phyloP scores from a whole-genome alignment of 768 basidiomycete species.

The Russula olivacea region DNA sequence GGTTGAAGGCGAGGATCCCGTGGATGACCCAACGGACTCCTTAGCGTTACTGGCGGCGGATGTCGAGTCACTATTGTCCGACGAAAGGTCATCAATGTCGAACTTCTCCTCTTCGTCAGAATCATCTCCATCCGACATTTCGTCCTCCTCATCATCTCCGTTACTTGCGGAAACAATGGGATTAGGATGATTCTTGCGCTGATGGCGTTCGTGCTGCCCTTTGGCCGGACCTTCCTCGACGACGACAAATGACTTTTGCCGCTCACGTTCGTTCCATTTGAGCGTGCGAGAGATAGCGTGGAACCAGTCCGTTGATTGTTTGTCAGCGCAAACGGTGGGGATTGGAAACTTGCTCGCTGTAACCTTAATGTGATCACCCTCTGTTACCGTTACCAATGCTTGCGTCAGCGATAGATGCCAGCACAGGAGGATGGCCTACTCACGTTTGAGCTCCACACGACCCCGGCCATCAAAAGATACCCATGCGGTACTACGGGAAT shows the following conservation, averaged over 20 bases:
- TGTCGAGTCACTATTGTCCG: conserved; percentile 15
- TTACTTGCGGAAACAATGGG: conserved; percentile 18
- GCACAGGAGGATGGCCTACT: conserved; percentile 29
- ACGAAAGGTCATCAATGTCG: conserved; percentile 84
- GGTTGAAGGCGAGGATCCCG: conserved; percentile 6
- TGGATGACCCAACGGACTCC: conserved; percentile 3
- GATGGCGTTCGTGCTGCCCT: conserved; percentile 17
- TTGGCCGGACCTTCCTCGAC: conserved; percentile 79
- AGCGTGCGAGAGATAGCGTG: conserved; percentile 91
- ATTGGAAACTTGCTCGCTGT: conserved; percentile 97
- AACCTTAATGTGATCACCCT: conserved; percentile 99
- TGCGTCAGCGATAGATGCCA: conserved; percentile 12
- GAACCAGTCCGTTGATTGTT: conserved; percentile 99
- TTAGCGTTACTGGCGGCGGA: neutral
- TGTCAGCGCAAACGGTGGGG: conserved; percentile 96
- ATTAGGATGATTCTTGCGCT: neutral
- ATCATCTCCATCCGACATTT: conserved; percentile 37
- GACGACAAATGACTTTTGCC: conserved; percentile 98
- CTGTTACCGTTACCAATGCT: conserved; percentile 40
- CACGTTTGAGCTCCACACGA: conserved; percentile 91
- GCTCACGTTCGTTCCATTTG: conserved; percentile 98
- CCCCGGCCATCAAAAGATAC: conserved; percentile 98
- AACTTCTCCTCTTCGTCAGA: conserved; percentile 67
- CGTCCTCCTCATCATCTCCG: conserved; percentile 34
- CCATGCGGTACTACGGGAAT: conserved; percentile 97